Evolutionary conservation across 768 basidiomycete species (phyloP).

Genomic region (Amanita phalloides): DNA sequence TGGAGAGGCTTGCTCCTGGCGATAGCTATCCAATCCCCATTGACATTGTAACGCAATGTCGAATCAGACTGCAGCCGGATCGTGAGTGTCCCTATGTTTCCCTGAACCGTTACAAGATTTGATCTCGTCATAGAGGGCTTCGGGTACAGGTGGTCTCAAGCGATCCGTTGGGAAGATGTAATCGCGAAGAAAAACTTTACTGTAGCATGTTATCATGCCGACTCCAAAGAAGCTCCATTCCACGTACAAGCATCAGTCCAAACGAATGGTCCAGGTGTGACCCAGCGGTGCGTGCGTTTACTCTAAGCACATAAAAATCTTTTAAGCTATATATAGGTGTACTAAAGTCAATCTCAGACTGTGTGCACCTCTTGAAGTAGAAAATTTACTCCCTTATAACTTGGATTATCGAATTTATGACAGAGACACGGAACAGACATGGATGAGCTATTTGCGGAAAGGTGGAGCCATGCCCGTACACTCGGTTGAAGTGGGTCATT

Average conservation of each 20-base stretch:
- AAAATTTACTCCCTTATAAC: conserved; percentile 92
- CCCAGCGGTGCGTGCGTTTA: conserved; percentile 12
- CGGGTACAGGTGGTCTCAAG: conserved; percentile 87
- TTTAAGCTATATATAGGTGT: conserved; percentile 37
- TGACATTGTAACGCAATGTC: conserved; percentile 73
- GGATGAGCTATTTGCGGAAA: conserved; percentile 85
- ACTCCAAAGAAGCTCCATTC: conserved; percentile 80
- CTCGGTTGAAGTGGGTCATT: conserved; percentile 84
- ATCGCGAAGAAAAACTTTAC: conserved; percentile 59
- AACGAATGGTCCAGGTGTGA: conserved; percentile 45
- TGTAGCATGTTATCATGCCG: conserved; percentile 75
- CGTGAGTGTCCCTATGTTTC: conserved; percentile 39
- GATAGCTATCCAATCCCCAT: conserved; percentile 85
- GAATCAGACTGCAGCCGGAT: conserved; percentile 84
- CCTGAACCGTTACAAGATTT: not conserved
- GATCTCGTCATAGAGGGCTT: conserved; percentile 63
- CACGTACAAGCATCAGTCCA: conserved; percentile 89
- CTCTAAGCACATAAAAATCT: not conserved
- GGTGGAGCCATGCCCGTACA: conserved; percentile 96
- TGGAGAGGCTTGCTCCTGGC: conserved; percentile 88
- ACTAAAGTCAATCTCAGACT: conserved; percentile 81
- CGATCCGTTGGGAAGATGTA: conserved; percentile 86
- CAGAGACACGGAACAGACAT: conserved; percentile 89
- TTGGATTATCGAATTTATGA: conserved; percentile 95
- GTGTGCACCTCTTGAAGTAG: conserved; percentile 88